Conservation (phyloP, 345 rosid species). For the Pugionium dolabratum region DNA sequence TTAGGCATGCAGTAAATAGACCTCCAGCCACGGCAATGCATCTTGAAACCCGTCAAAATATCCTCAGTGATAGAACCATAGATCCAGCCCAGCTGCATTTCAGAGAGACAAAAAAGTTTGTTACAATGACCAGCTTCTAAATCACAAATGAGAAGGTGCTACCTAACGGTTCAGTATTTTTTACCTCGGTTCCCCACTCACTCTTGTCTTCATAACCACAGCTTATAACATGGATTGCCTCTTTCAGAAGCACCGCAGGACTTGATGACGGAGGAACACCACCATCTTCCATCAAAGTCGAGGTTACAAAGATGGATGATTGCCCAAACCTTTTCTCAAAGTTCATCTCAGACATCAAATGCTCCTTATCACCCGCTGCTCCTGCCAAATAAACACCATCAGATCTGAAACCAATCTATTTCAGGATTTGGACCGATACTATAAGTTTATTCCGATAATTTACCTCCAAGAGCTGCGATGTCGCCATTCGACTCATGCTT, state of each 20-base stretch:
- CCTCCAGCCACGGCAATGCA: constrained; percentile 99
- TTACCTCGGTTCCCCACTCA: constrained; percentile 98
- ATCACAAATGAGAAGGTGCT: constrained; percentile 6
- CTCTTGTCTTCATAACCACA: constrained; percentile 98
- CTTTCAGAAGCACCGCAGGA: constrained; percentile 91
- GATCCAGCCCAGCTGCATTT: constrained; percentile 90
- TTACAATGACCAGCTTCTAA: constrained; percentile 24
- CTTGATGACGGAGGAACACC: constrained; percentile 98
- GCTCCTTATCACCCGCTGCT: constrained; percentile 72
- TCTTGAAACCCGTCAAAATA: constrained; percentile 95
- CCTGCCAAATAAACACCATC: constrained; percentile 38
- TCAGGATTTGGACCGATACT: constrained; percentile 9
- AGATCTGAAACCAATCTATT: constrained; percentile 3
- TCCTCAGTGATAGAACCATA: constrained; percentile 98
- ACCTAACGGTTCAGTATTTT: constrained; percentile 1
- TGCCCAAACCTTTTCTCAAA: constrained; percentile 92
- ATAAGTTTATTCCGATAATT: constrained; percentile 17
- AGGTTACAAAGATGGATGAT: constrained; percentile 87
- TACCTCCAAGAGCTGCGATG: constrained; percentile 64
- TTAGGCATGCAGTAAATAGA: constrained; percentile 97
- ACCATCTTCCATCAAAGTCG: constrained; percentile 91
- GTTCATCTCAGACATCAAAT: constrained; percentile 88
- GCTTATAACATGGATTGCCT: constrained; percentile 97
- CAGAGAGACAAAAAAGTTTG: constrained; percentile 17
- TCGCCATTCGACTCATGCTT: constrained; percentile 53